phyloP scores from a whole-genome alignment of 164 flowering plant species.

The Magnolia kwangsiensis region DNA sequence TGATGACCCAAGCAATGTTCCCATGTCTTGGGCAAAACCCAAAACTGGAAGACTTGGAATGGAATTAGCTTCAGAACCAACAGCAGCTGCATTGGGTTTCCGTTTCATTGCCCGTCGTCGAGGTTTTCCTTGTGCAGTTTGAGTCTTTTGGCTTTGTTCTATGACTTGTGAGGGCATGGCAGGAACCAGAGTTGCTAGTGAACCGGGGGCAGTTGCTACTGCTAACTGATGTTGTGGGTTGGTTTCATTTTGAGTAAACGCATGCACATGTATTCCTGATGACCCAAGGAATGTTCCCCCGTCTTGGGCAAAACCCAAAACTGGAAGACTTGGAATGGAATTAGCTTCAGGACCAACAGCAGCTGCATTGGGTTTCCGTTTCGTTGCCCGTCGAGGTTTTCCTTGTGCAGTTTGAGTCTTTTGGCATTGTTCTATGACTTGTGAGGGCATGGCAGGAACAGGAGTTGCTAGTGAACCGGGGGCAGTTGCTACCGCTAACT shows the following conservation, averaged over 20 bases:
- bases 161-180: slow-evolving; percentile 28
- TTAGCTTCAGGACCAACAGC: slow-evolving; percentile 15
- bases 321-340: slow-evolving; percentile 8
- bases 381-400: slow-evolving; percentile 56
- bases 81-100: slow-evolving; percentile 11
- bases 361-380: slow-evolving; percentile 22
- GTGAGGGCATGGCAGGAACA: slow-evolving; percentile 21
- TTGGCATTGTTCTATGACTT: slow-evolving; percentile 42
- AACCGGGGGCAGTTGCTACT: too few species aligned
- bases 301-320: slow-evolving; percentile 11
- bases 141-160: slow-evolving; percentile 42
- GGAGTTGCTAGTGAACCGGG: slow-evolving; percentile 14
- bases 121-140: slow-evolving; percentile 41
- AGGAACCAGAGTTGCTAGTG: background rate
- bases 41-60: slow-evolving; percentile 8
- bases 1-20: too few species aligned
- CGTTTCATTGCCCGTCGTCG: slow-evolving; percentile 59
- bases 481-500: slow-evolving; percentile 16
- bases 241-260: slow-evolving; percentile 20
- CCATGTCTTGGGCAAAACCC: slow-evolving; percentile 5
- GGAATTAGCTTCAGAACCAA: slow-evolving; percentile 14
- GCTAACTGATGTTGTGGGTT: too few species aligned
- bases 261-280: slow-evolving; percentile 20
- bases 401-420: slow-evolving; percentile 40
- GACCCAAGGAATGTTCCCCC: slow-evolving; percentile 14